Conservation (phyloP, 768 basidiomycete species). For the Xanthoconium stramineum region DNA sequence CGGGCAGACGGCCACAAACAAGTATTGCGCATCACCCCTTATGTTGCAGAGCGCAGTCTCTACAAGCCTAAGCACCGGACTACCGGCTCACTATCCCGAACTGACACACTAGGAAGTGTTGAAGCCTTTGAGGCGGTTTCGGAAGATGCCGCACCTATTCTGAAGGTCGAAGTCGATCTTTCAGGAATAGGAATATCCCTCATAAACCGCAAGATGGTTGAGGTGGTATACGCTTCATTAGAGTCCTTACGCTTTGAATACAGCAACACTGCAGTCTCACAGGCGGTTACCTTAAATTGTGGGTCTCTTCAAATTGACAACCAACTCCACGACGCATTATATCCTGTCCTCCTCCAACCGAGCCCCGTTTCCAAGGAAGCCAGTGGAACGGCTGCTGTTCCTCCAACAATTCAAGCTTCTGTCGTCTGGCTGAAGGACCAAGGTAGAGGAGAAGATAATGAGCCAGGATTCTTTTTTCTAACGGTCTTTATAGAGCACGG, state of each 20-base stretch:
- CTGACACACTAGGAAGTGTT: slow-evolving; percentile 64
- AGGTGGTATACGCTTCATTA: slow-evolving; percentile 85
- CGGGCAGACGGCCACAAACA: slow-evolving; percentile 86
- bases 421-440: slow-evolving; percentile 90
- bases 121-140: slow-evolving; percentile 85
- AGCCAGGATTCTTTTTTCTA: not conserved
- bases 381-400: slow-evolving; percentile 63
- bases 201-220: slow-evolving; percentile 80
- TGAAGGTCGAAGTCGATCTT: slow-evolving; percentile 71
- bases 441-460: slow-evolving; percentile 44
- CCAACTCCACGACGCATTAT: slow-evolving; percentile 93
- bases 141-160: slow-evolving; percentile 63
- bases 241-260: slow-evolving; percentile 83
- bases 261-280: slow-evolving; percentile 70
- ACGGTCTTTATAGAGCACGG: slow-evolving; percentile 71
- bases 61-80: slow-evolving; percentile 74
- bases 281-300: slow-evolving; percentile 75
- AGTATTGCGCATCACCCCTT: slow-evolving; percentile 81
- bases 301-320: slow-evolving; percentile 95
- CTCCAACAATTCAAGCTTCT: slow-evolving; percentile 87
- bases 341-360: slow-evolving; percentile 92
- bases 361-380: slow-evolving; percentile 80
- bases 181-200: slow-evolving; percentile 92
- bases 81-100: slow-evolving; percentile 45
- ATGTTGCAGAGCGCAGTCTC: slow-evolving; percentile 78